phyloP scores from a whole-genome alignment of 2,329 filamentous ascomycete genomes.

The Penicillium sp. region DNA sequence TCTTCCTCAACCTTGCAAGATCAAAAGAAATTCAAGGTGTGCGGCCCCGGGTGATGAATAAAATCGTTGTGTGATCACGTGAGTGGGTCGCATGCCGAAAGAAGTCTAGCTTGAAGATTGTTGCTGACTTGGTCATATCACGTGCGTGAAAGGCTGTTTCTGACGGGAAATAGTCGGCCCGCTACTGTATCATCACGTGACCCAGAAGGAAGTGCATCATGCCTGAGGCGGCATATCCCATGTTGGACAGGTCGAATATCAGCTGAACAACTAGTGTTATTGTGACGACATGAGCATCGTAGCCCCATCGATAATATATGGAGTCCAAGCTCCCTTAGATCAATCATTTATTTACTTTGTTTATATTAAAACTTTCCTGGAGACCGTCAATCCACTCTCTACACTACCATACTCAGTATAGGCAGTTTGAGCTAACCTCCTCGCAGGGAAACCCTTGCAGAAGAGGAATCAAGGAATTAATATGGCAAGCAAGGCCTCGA shows the following conservation, averaged over 20 bases:
- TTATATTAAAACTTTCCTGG: slow-evolving; percentile 17
- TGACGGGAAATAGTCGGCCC: not conserved
- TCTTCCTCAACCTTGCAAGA: slow-evolving; percentile 59
- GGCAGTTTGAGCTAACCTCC: slow-evolving; percentile 6
- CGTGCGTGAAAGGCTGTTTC: not conserved
- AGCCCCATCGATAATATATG: slow-evolving; percentile 4
- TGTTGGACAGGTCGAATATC: slow-evolving; percentile 7
- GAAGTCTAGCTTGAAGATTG: not conserved
- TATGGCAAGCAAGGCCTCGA: slow-evolving; percentile 15
- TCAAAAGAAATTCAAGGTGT: slow-evolving; percentile 25
- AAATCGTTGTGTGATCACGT: slow-evolving; percentile 46
- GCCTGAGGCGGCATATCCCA: slow-evolving; percentile 4
- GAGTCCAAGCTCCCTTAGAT: slow-evolving; percentile 15
- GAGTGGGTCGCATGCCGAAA: slow-evolving; percentile 1
- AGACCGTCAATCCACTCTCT: no score
- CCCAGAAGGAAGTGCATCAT: not conserved
- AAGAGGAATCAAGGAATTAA: slow-evolving; percentile 5
- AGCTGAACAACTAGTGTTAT: not conserved
- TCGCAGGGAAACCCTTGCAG: slow-evolving; percentile 25
- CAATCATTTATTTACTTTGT: slow-evolving; percentile 12
- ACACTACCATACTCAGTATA: no score
- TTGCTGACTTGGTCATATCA: not conserved
- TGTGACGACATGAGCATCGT: slow-evolving; percentile 9
- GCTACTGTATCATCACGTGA: not conserved
- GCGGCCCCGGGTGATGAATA: slow-evolving; percentile 32